Evolutionary conservation across 805 yeast species (phyloP).

Genomic region (Cyberlindnera xishuangbannaensis): DNA sequence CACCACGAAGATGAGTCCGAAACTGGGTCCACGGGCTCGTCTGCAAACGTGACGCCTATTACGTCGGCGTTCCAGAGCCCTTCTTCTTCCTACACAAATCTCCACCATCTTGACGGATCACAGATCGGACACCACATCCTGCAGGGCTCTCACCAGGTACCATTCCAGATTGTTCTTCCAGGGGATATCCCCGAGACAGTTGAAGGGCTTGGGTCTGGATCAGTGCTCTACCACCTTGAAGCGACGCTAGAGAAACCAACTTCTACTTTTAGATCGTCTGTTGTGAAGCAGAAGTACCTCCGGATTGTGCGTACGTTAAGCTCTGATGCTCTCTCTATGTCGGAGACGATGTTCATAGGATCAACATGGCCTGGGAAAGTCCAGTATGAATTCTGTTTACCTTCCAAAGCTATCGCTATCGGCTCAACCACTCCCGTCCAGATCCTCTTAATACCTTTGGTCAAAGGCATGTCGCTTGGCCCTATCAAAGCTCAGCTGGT

Average conservation of each 20-base stretch:
- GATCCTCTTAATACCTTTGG: slow-evolving; percentile 66
- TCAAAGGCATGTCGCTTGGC: slow-evolving; percentile 71
- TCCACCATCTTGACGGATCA: slow-evolving; percentile 6
- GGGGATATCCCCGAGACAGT: slow-evolving; percentile 76
- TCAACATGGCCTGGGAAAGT: slow-evolving; percentile 87
- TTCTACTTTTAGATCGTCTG: slow-evolving; percentile 38
- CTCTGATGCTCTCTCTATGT: slow-evolving; percentile 59
- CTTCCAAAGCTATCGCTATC: slow-evolving; percentile 79
- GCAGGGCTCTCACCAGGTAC: slow-evolving; percentile 77
- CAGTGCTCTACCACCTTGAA: slow-evolving; percentile 63
- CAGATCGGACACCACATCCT: slow-evolving; percentile 28
- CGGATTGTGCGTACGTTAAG: slow-evolving; percentile 79
- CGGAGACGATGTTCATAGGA: slow-evolving; percentile 85
- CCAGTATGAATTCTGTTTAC: slow-evolving; percentile 82
- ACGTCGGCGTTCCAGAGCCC: slow-evolving; percentile 4
- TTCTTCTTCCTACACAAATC: slow-evolving; percentile 3
- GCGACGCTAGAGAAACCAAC: slow-evolving; percentile 61
- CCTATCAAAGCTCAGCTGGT: slow-evolving; percentile 55
- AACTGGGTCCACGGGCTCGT: slow-evolving; percentile 1
- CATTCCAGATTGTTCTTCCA: slow-evolving; percentile 73
- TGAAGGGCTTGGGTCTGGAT: slow-evolving; percentile 82
- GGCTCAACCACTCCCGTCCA: slow-evolving; percentile 69
- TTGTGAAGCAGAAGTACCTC: slow-evolving; percentile 48
- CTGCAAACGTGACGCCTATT: slow-evolving; percentile 3
- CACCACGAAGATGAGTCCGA: neutral